Percentiles rank a stretch among this genome's conserved stretches.
These are phyloP conservation scores for Alternaria sp. DNA, from an alignment of 2,329 filamentous ascomycete genomes.

Conservation along the genomic window DNA sequence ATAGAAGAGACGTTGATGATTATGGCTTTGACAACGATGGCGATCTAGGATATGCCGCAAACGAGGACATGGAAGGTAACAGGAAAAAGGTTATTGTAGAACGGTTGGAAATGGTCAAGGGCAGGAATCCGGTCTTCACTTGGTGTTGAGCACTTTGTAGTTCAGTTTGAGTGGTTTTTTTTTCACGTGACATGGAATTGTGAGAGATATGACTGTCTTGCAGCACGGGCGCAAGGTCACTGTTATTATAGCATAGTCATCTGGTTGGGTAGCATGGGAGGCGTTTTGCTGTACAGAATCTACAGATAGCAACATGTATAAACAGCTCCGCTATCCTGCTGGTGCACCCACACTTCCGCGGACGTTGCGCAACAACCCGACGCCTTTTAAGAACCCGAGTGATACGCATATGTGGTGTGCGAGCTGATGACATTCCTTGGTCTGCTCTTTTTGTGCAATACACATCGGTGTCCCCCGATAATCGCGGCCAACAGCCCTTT, in stretches of 20 bases:
- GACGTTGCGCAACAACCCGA: conserved; percentile 7
- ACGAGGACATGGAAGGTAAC: conserved; percentile 90
- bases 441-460: conserved; percentile 14
- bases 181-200: background rate
- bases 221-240: conserved; percentile 16
- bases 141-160: conserved; percentile 73
- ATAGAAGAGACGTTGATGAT: conserved; percentile 62
- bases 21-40: conserved; percentile 74
- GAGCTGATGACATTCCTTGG: conserved; percentile 2
- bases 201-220: conserved; percentile 3
- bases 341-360: conserved; percentile 6
- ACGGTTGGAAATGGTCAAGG: conserved; percentile 93
- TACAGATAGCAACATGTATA: conserved; percentile 7
- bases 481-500: conserved; percentile 4
- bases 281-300: conserved; percentile 21
- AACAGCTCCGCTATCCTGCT: conserved; percentile 7
- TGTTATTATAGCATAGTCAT: conserved; percentile 2
- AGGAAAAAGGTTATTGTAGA: conserved; percentile 96
- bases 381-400: background rate
- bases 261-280: conserved; percentile 14
- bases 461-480: conserved; percentile 2
- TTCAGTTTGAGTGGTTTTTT: background rate
- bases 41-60: conserved; percentile 92
- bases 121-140: conserved; percentile 92
- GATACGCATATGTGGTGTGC: conserved; percentile 3